Percentiles rank a stretch among this genome's conserved stretches.
Evolutionary conservation across 2,329 filamentous ascomycete species (phyloP).

Genomic region (Arachnomyces sp.): DNA sequence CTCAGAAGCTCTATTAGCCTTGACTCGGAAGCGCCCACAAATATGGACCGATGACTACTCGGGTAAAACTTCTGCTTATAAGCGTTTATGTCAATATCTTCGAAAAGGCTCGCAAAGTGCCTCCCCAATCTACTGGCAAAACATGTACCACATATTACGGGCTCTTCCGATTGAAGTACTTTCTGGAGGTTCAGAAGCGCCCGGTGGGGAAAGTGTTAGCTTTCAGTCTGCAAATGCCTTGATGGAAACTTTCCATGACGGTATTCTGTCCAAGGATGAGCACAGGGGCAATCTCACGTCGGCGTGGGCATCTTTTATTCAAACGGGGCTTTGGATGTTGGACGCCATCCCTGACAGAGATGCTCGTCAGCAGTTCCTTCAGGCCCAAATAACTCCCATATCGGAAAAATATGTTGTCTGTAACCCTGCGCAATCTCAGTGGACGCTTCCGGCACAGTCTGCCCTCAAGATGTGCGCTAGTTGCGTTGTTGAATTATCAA

Average conservation of each 20-base stretch:
- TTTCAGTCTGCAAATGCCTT: conserved; percentile 53
- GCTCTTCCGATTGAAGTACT: conserved; percentile 47
- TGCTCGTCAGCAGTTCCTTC: conserved; percentile 39
- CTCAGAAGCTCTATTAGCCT: conserved; percentile 55
- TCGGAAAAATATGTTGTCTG: conserved; percentile 47
- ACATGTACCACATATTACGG: conserved; percentile 55
- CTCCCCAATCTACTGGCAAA: conserved; percentile 63
- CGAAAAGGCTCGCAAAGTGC: conserved; percentile 80
- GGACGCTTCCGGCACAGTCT: conserved; percentile 41
- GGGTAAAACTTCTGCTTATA: conserved; percentile 49
- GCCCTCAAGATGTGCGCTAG: conserved; percentile 32
- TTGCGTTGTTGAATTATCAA: conserved; percentile 30
- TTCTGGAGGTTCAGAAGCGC: conserved; percentile 14
- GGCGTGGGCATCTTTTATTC: conserved; percentile 71
- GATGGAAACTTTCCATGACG: conserved; percentile 60
- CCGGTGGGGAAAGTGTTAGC: conserved; percentile 16
- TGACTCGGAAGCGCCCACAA: conserved; percentile 59
- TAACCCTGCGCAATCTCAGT: conserved; percentile 38
- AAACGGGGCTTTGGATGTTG: conserved; percentile 51
- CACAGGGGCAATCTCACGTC: conserved; percentile 57
- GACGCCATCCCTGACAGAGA: conserved; percentile 40
- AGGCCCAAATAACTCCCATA: conserved; percentile 45
- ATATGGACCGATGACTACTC: conserved; percentile 65
- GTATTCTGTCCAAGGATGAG: conserved; percentile 68
- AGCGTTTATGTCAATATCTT: conserved; percentile 62